phyloP scores from a whole-genome alignment of 164 flowering plant species.

The Vitis cinerea region DNA sequence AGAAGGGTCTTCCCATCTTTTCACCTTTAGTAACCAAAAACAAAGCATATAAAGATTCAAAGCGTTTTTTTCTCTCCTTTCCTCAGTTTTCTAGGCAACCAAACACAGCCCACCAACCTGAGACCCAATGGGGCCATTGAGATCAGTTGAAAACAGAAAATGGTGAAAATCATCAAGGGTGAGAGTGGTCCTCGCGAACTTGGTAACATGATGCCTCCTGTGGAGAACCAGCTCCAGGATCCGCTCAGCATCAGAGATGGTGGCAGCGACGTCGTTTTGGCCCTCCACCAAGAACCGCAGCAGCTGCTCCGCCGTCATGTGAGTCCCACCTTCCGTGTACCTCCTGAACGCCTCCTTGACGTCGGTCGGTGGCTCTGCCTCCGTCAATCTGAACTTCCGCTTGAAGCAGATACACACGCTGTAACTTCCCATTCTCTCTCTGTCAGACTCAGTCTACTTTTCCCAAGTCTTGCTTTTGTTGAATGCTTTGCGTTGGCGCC shows the following conservation, averaged over 20 bases:
- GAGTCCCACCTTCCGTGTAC: constrained; percentile 34
- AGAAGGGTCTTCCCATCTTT: too few relatives aligned
- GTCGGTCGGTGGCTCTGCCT: constrained; percentile 38
- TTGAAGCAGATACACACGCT: constrained; percentile 37
- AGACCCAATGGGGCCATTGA: constrained; percentile 31
- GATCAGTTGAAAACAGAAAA: constrained; percentile 38
- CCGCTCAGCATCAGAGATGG: constrained; percentile 25
- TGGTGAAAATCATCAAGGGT: constrained; percentile 44
- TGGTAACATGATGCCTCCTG: constrained; percentile 26
- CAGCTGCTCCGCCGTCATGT: constrained; percentile 44
- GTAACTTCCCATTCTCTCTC: constrained; percentile 30
- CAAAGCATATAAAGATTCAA: too few relatives aligned
- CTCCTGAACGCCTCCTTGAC: constrained; percentile 33
- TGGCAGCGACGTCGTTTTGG: constrained; percentile 28
- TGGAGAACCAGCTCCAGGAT: constrained; percentile 33
- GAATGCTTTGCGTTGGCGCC: too few relatives aligned
- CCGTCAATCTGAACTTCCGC: constrained; percentile 31
- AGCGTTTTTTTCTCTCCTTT: too few relatives aligned
- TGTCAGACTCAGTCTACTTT: too few relatives aligned
- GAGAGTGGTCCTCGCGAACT: constrained; percentile 30
- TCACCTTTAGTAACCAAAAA: too few relatives aligned
- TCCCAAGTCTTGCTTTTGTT: too few relatives aligned
- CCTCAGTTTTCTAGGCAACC: too few relatives aligned
- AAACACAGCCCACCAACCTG: constrained; percentile 18
- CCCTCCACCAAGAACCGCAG: constrained; percentile 35